These are phyloP conservation scores for Leishmania arabica DNA, from an alignment of 208 protist genomes.

Conservation along the genomic window DNA sequence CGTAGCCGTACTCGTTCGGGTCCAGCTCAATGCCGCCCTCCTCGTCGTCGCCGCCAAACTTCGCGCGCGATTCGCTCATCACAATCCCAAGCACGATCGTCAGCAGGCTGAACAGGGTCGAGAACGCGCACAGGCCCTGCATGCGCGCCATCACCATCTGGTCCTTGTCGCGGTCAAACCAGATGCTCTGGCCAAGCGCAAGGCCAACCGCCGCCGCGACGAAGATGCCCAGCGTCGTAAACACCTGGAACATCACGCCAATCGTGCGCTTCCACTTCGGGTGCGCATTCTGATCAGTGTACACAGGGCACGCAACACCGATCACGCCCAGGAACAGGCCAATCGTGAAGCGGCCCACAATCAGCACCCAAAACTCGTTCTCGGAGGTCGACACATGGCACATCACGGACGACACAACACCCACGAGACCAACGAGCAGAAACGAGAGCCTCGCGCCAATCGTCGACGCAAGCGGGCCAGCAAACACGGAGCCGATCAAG, in stretches of 20 bases:
- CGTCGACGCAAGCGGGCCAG: conserved; percentile 38
- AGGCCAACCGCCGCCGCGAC: conserved; percentile 71
- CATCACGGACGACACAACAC: conserved; percentile 55
- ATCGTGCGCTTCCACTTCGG: conserved; percentile 56
- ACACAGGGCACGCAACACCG: conserved; percentile 72
- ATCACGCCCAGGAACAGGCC: conserved; percentile 72
- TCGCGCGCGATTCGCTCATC: conserved; percentile 22
- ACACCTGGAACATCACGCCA: conserved; percentile 83
- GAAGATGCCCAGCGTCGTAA: conserved; percentile 85
- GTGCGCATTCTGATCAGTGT: conserved; percentile 69
- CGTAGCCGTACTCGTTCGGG: conserved; percentile 53
- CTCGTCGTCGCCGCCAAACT: conserved; percentile 23
- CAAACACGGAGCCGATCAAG: conserved; percentile 76
- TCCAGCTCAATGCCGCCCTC: conserved; percentile 17
- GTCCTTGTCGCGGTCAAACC: conserved; percentile 33
- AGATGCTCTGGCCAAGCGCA: conserved; percentile 49
- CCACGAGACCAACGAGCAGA: conserved; percentile 57
- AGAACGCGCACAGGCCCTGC: conserved; percentile 69
- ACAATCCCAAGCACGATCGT: conserved; percentile 37
- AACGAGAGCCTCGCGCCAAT: conserved; percentile 68
- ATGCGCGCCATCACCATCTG: conserved; percentile 56
- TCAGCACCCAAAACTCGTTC: conserved; percentile 74
- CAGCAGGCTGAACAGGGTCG: conserved; percentile 58
- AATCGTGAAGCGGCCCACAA: conserved; percentile 71
- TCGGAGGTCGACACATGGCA: conserved; percentile 54